Percentiles rank a stretch among this genome's conserved stretches.
phyloP scores from a whole-genome alignment of 2,329 filamentous ascomycete genomes.

The Diaporthe ampelina region DNA sequence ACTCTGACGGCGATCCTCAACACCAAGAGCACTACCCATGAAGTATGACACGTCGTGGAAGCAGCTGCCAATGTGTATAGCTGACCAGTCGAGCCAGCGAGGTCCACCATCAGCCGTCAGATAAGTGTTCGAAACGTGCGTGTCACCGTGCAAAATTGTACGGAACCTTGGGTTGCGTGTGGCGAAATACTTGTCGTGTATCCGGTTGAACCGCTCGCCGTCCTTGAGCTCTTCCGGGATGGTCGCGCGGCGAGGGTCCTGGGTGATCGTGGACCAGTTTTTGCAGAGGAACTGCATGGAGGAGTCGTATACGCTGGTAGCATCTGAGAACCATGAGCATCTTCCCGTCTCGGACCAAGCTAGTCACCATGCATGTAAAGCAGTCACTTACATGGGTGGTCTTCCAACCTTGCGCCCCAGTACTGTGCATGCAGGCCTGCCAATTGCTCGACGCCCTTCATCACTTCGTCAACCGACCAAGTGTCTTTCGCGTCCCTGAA shows the following conservation, averaged over 20 bases:
- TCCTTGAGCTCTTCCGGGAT: neutral
- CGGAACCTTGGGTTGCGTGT: neutral
- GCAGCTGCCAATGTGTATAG: neutral
- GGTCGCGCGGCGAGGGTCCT: neutral
- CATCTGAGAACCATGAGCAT: neutral
- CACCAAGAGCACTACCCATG: neutral
- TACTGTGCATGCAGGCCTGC: neutral
- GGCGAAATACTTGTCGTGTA: neutral
- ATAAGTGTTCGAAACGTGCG: neutral
- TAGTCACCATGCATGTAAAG: no score
- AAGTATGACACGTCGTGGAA: neutral
- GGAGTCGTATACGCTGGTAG: neutral
- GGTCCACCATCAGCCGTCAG: neutral
- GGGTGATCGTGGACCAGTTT: neutral
- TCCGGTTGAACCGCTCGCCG: neutral
- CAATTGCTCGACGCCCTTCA: neutral
- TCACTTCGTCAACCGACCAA: neutral
- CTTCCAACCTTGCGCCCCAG: neutral
- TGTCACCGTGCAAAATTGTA: neutral
- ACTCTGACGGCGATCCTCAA: neutral
- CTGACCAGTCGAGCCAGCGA: neutral
- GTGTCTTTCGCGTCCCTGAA: neutral
- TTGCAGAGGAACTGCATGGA: neutral
- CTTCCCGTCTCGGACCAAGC: neutral
- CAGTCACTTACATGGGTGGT: neutral